phyloP scores from a whole-genome alignment of 176 grass and related monocot genomes.

The Oryza punctata region DNA sequence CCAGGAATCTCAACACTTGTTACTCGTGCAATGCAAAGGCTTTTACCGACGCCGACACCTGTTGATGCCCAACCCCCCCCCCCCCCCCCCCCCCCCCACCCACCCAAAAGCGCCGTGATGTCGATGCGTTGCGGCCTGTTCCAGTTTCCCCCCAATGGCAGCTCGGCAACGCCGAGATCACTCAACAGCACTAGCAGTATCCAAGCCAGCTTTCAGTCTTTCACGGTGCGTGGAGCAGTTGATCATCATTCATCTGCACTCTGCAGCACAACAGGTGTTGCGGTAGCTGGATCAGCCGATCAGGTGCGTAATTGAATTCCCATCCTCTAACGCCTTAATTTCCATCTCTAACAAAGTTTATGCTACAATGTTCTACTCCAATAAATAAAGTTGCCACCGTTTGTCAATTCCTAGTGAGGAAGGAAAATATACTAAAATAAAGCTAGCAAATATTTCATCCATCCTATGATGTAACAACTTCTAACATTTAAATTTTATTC shows the following conservation, averaged over 20 bases:
- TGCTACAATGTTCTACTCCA: neutral
- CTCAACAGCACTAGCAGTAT: neutral
- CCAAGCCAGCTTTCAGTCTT: neutral
- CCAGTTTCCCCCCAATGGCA: neutral
- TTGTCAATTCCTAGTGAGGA: constrained; percentile 19
- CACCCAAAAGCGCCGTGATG: neutral
- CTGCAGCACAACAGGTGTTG: neutral
- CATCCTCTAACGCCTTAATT: neutral
- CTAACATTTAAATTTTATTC: too few species aligned
- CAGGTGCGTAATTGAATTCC: neutral
- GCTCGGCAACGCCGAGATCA: constrained; percentile 38
- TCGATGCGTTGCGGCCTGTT: neutral
- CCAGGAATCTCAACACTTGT: constrained; percentile 34
- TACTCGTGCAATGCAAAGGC: neutral
- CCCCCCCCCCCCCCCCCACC: too few species aligned
- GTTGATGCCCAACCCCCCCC: constrained; percentile 38
- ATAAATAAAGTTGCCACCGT: neutral
- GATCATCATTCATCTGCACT: neutral
- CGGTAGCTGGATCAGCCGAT: neutral
- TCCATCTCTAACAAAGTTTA: neutral
- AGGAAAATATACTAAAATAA: constrained; percentile 23
- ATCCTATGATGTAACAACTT: too few species aligned
- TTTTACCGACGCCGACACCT: constrained; percentile 20
- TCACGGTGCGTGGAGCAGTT: neutral
- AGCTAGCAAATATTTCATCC: neutral